phyloP scores from a whole-genome alignment of 371 early-diverging fungal genomes.

The Smittium mucronatum region DNA sequence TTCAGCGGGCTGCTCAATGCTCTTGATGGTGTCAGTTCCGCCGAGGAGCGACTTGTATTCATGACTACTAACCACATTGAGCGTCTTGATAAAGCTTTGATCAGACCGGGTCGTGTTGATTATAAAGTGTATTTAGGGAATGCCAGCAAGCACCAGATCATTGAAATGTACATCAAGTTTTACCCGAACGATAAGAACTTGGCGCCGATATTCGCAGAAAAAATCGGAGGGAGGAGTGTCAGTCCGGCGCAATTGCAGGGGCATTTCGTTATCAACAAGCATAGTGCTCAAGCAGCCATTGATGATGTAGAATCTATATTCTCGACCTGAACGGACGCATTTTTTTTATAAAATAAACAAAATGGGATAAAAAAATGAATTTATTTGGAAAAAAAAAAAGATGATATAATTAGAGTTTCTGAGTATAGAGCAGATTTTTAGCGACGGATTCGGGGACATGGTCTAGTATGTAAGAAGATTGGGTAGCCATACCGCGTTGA shows the following conservation, averaged over 20 bases:
- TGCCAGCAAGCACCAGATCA: conserved; percentile 62
- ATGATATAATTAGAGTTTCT: no score
- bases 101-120: conserved; percentile 98
- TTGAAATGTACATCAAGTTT: conserved; percentile 76
- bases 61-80: conserved; percentile 99
- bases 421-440: no score
- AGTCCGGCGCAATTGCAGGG: conserved; percentile 89
- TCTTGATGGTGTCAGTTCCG: conserved; percentile 96
- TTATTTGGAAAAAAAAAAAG: no score
- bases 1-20: conserved; percentile 98
- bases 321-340: background rate
- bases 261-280: conserved; percentile 82
- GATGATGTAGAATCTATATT: conserved; percentile 19
- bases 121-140: conserved; percentile 79
- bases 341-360: no score
- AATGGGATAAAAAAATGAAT: no score
- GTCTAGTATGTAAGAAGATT: conserved; percentile 58
- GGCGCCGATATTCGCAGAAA: conserved; percentile 57
- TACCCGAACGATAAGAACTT: conserved; percentile 46
- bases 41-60: conserved; percentile 93
- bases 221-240: conserved; percentile 35
- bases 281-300: conserved; percentile 54
- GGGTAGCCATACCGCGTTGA: conserved; percentile 53
- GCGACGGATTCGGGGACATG: conserved; percentile 24
- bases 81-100: conserved; percentile 89